Conservation (phyloP, 2,329 filamentous ascomycete species). For the Paecilomyces fulvus region DNA sequence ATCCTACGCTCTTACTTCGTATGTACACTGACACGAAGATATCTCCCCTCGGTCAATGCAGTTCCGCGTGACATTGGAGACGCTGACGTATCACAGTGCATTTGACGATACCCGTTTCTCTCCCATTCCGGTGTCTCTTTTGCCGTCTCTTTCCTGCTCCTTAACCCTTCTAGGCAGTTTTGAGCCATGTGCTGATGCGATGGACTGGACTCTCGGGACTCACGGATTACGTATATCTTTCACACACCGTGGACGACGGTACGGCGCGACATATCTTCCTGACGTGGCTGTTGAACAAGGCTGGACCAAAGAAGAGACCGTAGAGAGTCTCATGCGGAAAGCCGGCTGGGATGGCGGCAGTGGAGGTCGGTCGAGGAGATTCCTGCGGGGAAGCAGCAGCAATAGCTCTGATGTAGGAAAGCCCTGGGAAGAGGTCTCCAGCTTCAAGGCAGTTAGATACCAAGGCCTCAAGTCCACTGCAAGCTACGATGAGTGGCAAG, state of each 20-base stretch:
- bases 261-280: slow-evolving; percentile 83
- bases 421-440: slow-evolving; percentile 65
- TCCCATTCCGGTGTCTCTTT: slow-evolving; percentile 46
- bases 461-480: slow-evolving; percentile 72
- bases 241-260: slow-evolving; percentile 60
- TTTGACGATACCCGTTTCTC: slow-evolving; percentile 56
- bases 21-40: slow-evolving; percentile 19
- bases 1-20: slow-evolving; percentile 76
- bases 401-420: slow-evolving; percentile 12
- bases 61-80: not conserved
- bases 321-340: slow-evolving; percentile 87
- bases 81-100: slow-evolving; percentile 35
- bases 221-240: slow-evolving; percentile 88
- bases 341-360: slow-evolving; percentile 72
- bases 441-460: slow-evolving; percentile 73
- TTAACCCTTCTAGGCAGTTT: slow-evolving; percentile 83
- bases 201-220: slow-evolving; percentile 79
- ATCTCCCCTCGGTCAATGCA: not conserved
- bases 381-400: slow-evolving; percentile 26
- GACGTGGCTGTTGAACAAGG: slow-evolving; percentile 88
- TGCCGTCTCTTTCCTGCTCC: slow-evolving; percentile 43
- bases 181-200: slow-evolving; percentile 60
- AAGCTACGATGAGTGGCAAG: slow-evolving; percentile 64
- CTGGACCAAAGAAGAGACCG: slow-evolving; percentile 87
- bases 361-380: slow-evolving; percentile 23